Conservation (phyloP, 1,139 yeast species). For the Blastobotrys malaysiensis region DNA sequence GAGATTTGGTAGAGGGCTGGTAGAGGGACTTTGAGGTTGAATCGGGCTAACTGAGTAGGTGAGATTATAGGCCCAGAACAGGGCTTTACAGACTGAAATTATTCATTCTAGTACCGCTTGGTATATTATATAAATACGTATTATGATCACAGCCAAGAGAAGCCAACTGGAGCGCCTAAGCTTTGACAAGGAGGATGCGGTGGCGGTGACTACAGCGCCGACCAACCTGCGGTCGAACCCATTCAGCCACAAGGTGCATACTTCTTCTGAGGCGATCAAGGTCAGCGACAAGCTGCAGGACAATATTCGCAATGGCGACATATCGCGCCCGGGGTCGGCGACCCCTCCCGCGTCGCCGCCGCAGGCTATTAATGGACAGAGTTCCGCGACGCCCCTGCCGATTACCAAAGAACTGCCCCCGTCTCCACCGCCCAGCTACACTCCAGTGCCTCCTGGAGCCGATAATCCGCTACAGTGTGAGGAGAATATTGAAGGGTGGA, state of each 20-base stretch:
- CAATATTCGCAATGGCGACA: background rate
- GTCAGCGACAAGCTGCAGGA: background rate
- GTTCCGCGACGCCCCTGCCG: too few species aligned
- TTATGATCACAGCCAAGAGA: background rate
- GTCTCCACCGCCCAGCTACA: background rate
- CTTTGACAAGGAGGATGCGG: background rate
- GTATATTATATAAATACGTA: too few species aligned
- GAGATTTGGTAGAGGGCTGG: too few species aligned
- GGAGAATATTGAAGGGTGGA: background rate
- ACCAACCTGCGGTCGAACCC: background rate
- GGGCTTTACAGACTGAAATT: too few species aligned
- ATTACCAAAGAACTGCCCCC: slow-evolving; percentile 4
- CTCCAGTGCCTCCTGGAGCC: background rate
- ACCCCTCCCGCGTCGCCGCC: slow-evolving; percentile 19
- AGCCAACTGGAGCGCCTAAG: background rate
- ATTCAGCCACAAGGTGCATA: background rate
- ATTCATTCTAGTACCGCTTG: too few species aligned
- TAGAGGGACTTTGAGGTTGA: too few species aligned
- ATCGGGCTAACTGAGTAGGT: too few species aligned
- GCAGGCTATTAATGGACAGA: background rate
- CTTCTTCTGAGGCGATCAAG: background rate
- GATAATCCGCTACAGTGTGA: slow-evolving; percentile 5
- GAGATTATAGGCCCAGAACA: too few species aligned
- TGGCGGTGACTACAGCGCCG: background rate
- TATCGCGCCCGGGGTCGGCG: slow-evolving; percentile 12